Percentiles rank a stretch among this genome's conserved stretches.
These are phyloP conservation scores for Peronosclerospora sorghi DNA, from an alignment of 352 stramenopile species.

Conservation along the genomic window DNA sequence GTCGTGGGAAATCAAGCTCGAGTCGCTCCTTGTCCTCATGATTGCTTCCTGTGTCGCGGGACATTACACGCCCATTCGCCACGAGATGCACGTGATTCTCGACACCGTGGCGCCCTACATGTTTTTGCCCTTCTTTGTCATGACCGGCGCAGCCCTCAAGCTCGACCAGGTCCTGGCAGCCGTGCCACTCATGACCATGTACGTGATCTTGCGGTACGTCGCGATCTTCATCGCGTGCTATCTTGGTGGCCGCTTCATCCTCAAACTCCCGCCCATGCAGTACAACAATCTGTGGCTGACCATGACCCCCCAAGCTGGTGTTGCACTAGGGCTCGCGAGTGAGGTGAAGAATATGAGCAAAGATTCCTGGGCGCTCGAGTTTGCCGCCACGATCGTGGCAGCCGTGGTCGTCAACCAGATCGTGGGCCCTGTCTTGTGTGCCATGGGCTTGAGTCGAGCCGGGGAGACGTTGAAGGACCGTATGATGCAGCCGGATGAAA, in stretches of 20 bases:
- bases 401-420: constrained; percentile 66
- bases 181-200: constrained; percentile 55
- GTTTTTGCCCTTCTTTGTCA: constrained; percentile 68
- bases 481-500: constrained; percentile 1
- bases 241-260: constrained; percentile 37
- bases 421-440: constrained; percentile 47
- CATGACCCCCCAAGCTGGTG: constrained; percentile 56
- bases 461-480: constrained; percentile 34
- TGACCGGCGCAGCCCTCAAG: constrained; percentile 54
- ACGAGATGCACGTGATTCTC: constrained; percentile 69
- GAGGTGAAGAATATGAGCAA: constrained; percentile 44
- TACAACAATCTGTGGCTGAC: constrained; percentile 73
- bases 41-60: constrained; percentile 48
- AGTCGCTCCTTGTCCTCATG: constrained; percentile 59
- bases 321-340: constrained; percentile 45
- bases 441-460: constrained; percentile 36
- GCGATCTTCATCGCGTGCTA: constrained; percentile 60
- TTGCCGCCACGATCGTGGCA: constrained; percentile 51
- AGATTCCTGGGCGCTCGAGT: constrained; percentile 46
- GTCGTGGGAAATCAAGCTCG: constrained; percentile 60
- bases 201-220: constrained; percentile 44
- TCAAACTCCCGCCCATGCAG: constrained; percentile 41
- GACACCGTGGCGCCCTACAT: constrained; percentile 54
- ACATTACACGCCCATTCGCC: constrained; percentile 41
- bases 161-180: constrained; percentile 52